Base-by-base conservation (phyloP, 2,329 filamentous ascomycete genomes). In the Colletotrichum melonis region DNA sequence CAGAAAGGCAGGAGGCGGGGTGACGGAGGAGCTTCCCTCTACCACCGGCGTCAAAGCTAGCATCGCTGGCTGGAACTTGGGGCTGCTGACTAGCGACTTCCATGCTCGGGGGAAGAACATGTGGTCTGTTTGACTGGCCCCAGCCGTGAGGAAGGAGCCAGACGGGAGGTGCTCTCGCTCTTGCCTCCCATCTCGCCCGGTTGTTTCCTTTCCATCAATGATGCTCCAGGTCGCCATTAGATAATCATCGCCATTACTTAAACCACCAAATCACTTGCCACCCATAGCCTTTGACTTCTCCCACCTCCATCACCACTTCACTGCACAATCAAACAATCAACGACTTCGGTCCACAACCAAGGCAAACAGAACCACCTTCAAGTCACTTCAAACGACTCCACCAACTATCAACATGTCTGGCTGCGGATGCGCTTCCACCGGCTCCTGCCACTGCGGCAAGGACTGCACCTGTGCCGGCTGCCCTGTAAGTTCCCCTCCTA, bases 401-500 rank as follows among this genome's bases (percentile, higher is more conserved):
- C 58, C 62, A 73, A 74, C 63, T 59, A 73, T 80, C 79, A 85
- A 73, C 76, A 86, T 86, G 84, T 79, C 79, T 78, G 83, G 80
- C 78, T 86, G 83, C 76, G 84, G 83, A 78, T 86, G 84, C 75
- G 77, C 82, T 76, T 76, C 80, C 64, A 81, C 83, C 74, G 84
- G 84, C 76, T 77, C 81, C 66, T 86, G 84, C 78, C 77, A 78
- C 78, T 86, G 84, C 79, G 84, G 84, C 77, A 78, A 79, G 35
- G 55, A 75, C 80, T 86, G 84, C 83, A 81, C 83, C 75, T 86
- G 84, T 76, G 75, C 78, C 59, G 79, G 79, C 78, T 86, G 84
- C 83, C 84, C 84, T 76, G 84, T 86, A 82, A 78, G 84, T 80
- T 56, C 67, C 42, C 68, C 42, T 4, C 72, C 55, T n/a, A 32